Conservation (phyloP, 306 rosid species). For the Acacia confusa region DNA sequence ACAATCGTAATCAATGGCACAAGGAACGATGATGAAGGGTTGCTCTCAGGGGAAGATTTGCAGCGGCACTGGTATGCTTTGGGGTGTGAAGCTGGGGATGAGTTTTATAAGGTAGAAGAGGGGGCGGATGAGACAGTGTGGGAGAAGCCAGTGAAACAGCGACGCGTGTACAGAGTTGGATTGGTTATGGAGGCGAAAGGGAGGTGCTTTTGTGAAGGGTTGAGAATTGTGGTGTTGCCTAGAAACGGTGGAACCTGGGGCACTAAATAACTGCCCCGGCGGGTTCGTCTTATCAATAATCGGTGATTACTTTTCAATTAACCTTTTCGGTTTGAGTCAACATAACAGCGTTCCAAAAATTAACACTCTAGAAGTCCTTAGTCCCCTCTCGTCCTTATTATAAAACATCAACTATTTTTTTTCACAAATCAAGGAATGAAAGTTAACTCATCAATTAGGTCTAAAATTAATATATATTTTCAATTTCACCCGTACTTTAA, state of each 20-base stretch:
- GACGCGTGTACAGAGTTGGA: background rate
- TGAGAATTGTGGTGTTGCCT: constrained; percentile 38
- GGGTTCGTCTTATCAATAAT: background rate
- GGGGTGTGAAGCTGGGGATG: background rate
- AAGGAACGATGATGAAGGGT: background rate
- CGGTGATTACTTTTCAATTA: no score
- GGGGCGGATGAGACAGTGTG: background rate
- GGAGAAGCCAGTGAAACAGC: background rate
- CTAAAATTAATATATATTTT: no score
- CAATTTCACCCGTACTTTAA: no score
- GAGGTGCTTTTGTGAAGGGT: background rate
- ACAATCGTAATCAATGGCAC: background rate
- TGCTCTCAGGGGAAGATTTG: background rate
- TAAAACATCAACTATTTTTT: no score
- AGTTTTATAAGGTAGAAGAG: background rate
- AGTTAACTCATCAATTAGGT: no score
- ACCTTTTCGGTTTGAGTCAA: no score
- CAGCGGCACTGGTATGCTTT: background rate
- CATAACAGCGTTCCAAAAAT: no score
- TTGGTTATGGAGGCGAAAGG: background rate
- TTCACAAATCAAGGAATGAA: no score
- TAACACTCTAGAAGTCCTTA: no score
- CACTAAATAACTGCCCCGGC: background rate
- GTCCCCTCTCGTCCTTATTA: no score
- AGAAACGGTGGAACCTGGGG: constrained; percentile 48